These are phyloP conservation scores for Corynespora cassiicola DNA, from an alignment of 2,329 filamentous ascomycete genomes.

Conservation along the genomic window DNA sequence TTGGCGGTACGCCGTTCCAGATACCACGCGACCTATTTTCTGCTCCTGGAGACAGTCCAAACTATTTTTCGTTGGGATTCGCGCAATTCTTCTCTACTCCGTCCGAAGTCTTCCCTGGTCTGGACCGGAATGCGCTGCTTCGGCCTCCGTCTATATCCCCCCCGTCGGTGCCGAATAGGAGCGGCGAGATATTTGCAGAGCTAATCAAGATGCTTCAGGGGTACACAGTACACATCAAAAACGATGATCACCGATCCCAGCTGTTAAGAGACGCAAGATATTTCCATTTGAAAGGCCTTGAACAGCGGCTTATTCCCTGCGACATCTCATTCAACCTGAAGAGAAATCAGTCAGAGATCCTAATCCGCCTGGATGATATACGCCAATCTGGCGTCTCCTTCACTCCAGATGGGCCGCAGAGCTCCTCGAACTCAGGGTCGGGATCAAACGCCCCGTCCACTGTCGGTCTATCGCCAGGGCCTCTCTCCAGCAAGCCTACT, in stretches of 20 bases:
- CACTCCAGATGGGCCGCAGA: conserved; percentile 52
- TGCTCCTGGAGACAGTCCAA: conserved; percentile 86
- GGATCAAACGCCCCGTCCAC: conserved; percentile 20
- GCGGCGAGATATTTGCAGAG: conserved; percentile 83
- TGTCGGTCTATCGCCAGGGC: conserved; percentile 29
- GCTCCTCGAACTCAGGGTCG: conserved; percentile 24
- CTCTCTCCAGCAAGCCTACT: conserved; percentile 27
- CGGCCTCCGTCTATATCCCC: conserved; percentile 87
- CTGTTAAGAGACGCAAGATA: conserved; percentile 88
- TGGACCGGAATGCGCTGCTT: conserved; percentile 78
- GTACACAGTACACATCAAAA: conserved; percentile 78
- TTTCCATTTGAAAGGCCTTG: conserved; percentile 89
- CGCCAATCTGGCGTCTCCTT: conserved; percentile 83
- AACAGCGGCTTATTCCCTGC: conserved; percentile 85
- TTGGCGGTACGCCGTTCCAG: conserved; percentile 85
- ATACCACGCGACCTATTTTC: conserved; percentile 89
- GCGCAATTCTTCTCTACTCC: conserved; percentile 84
- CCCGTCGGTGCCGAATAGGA: conserved; percentile 79
- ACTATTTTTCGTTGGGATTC: conserved; percentile 94
- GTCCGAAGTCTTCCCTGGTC: conserved; percentile 82
- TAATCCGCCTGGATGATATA: conserved; percentile 83
- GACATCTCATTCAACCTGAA: conserved; percentile 76
- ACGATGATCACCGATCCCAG: conserved; percentile 76
- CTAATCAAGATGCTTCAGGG: conserved; percentile 82
- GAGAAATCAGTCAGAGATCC: conserved; percentile 74